phyloP scores from a whole-genome alignment of 352 stramenopile genomes.

The Phytopythium litorale region DNA sequence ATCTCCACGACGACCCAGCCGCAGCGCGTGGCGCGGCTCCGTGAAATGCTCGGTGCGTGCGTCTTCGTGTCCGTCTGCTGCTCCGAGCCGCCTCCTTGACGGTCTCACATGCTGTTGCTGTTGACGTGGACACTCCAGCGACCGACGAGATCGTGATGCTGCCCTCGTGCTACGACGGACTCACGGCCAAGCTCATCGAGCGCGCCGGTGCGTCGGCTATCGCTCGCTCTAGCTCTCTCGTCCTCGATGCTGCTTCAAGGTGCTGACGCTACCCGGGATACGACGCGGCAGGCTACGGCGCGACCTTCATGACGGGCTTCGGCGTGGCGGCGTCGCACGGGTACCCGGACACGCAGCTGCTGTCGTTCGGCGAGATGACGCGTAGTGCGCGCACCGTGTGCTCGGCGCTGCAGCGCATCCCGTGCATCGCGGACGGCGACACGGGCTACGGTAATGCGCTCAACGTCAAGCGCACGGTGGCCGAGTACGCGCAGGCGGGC shows the following conservation, averaged over 20 bases:
- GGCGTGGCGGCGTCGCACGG: conserved; percentile 84
- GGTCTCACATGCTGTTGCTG: background rate
- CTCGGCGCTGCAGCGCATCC: conserved; percentile 28
- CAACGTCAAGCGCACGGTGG: conserved; percentile 92
- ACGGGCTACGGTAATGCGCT: conserved; percentile 93
- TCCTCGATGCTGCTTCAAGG: too few relatives aligned
- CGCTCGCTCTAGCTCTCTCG: background rate
- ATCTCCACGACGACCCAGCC: conserved; percentile 30
- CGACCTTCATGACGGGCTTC: conserved; percentile 94
- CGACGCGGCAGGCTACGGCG: conserved; percentile 46
- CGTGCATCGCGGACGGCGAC: conserved; percentile 86
- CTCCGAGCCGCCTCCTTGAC: background rate
- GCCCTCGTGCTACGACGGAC: conserved; percentile 90
- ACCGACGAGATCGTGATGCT: conserved; percentile 71
- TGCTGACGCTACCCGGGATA: background rate
- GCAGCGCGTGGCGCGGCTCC: conserved; percentile 39
- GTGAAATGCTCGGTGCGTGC: conserved; percentile 30
- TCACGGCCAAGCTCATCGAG: conserved; percentile 87
- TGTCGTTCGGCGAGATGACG: conserved; percentile 68
- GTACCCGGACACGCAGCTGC: conserved; percentile 87
- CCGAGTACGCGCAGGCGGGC: conserved; percentile 84
- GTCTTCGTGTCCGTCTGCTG: background rate
- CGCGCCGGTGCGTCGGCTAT: conserved; percentile 25
- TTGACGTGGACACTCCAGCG: background rate
- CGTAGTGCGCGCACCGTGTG: conserved; percentile 37